Evolutionary conservation across 176 grass and related monocot species (phyloP).

Genomic region (Ensete ventricosum): DNA sequence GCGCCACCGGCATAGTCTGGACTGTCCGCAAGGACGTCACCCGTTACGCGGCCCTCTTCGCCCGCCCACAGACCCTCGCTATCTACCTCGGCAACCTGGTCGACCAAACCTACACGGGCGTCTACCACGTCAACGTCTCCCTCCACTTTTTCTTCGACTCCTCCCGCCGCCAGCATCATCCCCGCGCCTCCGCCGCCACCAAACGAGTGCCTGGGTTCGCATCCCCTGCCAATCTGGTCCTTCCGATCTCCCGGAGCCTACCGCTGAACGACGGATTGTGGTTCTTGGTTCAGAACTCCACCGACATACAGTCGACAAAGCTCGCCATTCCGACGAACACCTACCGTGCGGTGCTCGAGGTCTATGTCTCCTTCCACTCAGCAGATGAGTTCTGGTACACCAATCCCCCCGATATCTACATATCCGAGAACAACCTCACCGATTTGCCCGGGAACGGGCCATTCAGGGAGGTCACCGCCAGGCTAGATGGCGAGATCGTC

Average conservation of each 20-base stretch:
- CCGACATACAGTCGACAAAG: slow-evolving; percentile 30
- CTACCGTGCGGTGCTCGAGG: slow-evolving; percentile 65
- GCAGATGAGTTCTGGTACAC: slow-evolving; percentile 79
- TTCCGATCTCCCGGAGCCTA: slow-evolving; percentile 45
- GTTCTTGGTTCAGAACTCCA: slow-evolving; percentile 47
- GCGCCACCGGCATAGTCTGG: slow-evolving; percentile 48
- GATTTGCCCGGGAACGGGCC: slow-evolving; percentile 25
- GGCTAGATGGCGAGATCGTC: slow-evolving; percentile 45
- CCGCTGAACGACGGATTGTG: slow-evolving; percentile 58
- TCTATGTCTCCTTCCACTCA: slow-evolving; percentile 60
- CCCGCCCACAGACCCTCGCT: slow-evolving; percentile 39
- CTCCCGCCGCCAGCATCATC: background rate
- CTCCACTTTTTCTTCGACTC: slow-evolving; percentile 60
- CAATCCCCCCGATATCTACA: slow-evolving; percentile 24
- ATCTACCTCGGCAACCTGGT: slow-evolving; percentile 71
- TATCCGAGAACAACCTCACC: slow-evolving; percentile 33
- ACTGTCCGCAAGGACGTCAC: slow-evolving; percentile 64
- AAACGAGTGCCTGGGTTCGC: slow-evolving; percentile 25
- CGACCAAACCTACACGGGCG: slow-evolving; percentile 47
- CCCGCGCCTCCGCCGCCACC: background rate
- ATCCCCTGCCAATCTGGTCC: slow-evolving; percentile 53
- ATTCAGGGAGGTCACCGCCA: slow-evolving; percentile 65
- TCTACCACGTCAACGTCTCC: slow-evolving; percentile 64
- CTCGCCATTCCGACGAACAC: slow-evolving; percentile 44
- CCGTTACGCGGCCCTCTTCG: slow-evolving; percentile 58